Evolutionary conservation across 306 rosid genomes (phyloP).

Genomic region (Vigna radiata): DNA sequence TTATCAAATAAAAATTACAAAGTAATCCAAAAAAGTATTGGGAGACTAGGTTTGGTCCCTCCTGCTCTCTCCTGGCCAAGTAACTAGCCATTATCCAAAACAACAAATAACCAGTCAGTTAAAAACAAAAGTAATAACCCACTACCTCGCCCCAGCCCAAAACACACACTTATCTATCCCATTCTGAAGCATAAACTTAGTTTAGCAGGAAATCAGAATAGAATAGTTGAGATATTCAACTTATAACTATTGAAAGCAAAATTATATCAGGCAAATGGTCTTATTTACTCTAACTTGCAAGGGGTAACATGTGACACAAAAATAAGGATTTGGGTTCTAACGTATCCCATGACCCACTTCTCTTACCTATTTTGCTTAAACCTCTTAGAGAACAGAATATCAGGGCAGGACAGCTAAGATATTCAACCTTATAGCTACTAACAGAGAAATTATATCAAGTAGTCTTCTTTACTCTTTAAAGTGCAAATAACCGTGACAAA

Average conservation of each 20-base stretch:
- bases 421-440: conserved; percentile 23
- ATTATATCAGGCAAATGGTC: conserved; percentile 15
- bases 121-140: neutral
- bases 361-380: too few species aligned
- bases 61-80: conserved; percentile 32
- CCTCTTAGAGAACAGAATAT: too few species aligned
- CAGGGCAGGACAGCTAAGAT: neutral
- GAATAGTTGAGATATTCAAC: conserved; percentile 31
- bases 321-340: neutral
- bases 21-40: neutral
- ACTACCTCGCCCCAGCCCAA: neutral
- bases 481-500: neutral
- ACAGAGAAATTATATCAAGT: conserved; percentile 18
- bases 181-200: neutral
- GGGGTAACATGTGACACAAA: conserved; percentile 12
- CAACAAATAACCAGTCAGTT: neutral
- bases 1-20: conserved; percentile 15
- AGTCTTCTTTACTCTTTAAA: conserved; percentile 29
- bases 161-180: neutral
- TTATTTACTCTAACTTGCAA: conserved; percentile 27
- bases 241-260: neutral
- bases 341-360: neutral
- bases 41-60: conserved; percentile 23
- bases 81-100: conserved; percentile 24
- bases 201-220: conserved; percentile 17